Conservation (phyloP, 2,329 filamentous ascomycete species). For the Talaromyces islandicus region DNA sequence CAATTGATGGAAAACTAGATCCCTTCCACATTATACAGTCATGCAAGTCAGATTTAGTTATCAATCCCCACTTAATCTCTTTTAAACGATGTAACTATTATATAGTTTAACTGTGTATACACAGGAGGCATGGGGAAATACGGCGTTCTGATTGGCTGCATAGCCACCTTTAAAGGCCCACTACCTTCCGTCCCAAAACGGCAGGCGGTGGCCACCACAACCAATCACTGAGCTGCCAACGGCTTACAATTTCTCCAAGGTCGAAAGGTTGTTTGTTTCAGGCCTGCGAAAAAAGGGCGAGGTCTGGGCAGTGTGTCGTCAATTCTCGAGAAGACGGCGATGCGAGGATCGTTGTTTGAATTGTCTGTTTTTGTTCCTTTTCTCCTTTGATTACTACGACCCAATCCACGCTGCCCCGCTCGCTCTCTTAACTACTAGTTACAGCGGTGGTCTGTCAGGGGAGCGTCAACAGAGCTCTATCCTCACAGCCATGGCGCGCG, state of each 20-base stretch:
- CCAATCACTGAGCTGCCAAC: background rate
- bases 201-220: background rate
- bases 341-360: background rate
- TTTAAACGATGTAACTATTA: background rate
- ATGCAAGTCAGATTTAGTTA: too few species aligned
- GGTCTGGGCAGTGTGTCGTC: background rate
- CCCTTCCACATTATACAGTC: background rate
- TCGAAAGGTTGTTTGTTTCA: background rate
- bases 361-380: background rate
- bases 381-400: background rate
- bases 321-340: background rate
- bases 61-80: background rate
- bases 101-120: background rate
- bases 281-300: background rate
- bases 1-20: background rate
- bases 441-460: background rate
- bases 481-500: conserved; percentile 40
- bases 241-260: background rate
- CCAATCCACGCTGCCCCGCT: background rate
- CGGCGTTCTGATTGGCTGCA: background rate
- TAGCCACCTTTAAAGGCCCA: background rate
- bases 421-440: background rate
- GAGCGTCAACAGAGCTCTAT: background rate
- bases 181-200: background rate
- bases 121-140: background rate